phyloP scores from a whole-genome alignment of 352 stramenopile species.

The Aphanomyces cochlioides region DNA sequence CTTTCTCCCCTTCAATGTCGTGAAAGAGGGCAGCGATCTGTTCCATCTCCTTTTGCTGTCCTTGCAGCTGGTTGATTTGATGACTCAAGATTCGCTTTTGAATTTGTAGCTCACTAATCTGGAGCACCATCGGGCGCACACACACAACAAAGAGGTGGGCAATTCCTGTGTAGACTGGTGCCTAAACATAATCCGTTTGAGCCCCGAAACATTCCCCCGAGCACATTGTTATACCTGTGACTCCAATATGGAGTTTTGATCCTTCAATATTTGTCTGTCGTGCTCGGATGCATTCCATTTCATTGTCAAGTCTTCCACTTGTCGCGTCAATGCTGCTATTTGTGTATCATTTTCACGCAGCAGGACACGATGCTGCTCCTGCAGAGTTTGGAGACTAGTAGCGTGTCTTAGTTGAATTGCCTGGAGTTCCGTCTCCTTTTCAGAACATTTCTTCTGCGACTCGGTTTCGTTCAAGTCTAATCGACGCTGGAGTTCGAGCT shows the following conservation, averaged over 20 bases:
- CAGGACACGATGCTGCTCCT: conserved; percentile 37
- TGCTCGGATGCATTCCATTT: conserved; percentile 29
- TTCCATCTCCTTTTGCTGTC: conserved; percentile 52
- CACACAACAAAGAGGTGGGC: conserved; percentile 59
- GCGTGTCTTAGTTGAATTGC: conserved; percentile 40
- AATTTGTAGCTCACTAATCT: conserved; percentile 56
- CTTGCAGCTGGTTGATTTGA: conserved; percentile 48
- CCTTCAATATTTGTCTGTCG: conserved; percentile 2
- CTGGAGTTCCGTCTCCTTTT: conserved; percentile 45
- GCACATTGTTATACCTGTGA: not conserved
- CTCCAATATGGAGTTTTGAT: conserved; percentile 1
- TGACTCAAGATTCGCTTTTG: conserved; percentile 55
- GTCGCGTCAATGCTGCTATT: conserved; percentile 34
- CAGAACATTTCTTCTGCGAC: conserved; percentile 36
- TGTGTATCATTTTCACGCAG: conserved; percentile 43
- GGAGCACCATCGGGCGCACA: conserved; percentile 52
- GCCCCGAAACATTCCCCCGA: not conserved
- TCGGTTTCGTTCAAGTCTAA: conserved; percentile 33
- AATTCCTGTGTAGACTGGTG: conserved; percentile 46
- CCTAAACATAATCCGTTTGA: conserved; percentile 34
- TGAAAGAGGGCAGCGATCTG: conserved; percentile 22
- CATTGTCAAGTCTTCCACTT: conserved; percentile 35
- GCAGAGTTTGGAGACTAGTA: conserved; percentile 41
- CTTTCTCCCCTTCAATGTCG: conserved; percentile 27
- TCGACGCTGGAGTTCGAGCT: conserved; percentile 5